Conservation (phyloP, 345 rosid genomes). For the Populus tremula region DNA sequence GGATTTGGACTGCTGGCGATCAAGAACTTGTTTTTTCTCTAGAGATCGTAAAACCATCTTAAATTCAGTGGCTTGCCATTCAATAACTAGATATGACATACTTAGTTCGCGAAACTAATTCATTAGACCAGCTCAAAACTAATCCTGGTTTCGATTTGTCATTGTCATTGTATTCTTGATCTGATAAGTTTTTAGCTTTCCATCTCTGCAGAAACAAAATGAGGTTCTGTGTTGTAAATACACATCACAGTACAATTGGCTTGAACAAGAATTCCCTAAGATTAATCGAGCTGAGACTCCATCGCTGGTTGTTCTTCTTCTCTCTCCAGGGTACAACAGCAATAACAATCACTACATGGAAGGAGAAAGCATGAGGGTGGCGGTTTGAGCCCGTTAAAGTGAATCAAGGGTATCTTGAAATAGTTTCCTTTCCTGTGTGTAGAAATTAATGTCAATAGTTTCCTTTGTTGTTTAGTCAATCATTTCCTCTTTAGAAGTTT, state of each 20-base stretch:
- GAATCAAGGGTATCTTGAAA: too few species aligned
- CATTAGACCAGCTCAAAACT: neutral
- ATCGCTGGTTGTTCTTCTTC: slow-evolving; percentile 38
- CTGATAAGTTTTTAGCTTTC: neutral
- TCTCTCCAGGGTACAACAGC: slow-evolving; percentile 40
- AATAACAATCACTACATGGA: slow-evolving; percentile 40
- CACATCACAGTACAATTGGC: slow-evolving; percentile 37
- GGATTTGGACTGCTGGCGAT: slow-evolving; percentile 42
- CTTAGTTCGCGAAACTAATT: neutral
- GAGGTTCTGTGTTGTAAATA: slow-evolving; percentile 14
- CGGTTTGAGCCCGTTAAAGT: slow-evolving; percentile 13
- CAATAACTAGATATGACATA: too few species aligned
- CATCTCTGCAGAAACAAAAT: neutral
- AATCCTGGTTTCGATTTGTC: neutral
- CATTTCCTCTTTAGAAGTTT: too few species aligned
- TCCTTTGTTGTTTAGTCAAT: too few species aligned
- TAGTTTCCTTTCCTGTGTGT: too few species aligned
- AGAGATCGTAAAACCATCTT: slow-evolving; percentile 24
- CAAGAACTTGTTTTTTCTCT: slow-evolving; percentile 40
- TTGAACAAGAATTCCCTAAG: slow-evolving; percentile 29
- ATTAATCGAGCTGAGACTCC: slow-evolving; percentile 40
- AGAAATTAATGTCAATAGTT: too few species aligned
- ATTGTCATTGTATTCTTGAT: neutral
- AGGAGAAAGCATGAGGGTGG: slow-evolving; percentile 41
- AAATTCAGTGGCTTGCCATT: too few species aligned